phyloP scores from a whole-genome alignment of 2,329 filamentous ascomycete species.

The Trichophyton simii region DNA sequence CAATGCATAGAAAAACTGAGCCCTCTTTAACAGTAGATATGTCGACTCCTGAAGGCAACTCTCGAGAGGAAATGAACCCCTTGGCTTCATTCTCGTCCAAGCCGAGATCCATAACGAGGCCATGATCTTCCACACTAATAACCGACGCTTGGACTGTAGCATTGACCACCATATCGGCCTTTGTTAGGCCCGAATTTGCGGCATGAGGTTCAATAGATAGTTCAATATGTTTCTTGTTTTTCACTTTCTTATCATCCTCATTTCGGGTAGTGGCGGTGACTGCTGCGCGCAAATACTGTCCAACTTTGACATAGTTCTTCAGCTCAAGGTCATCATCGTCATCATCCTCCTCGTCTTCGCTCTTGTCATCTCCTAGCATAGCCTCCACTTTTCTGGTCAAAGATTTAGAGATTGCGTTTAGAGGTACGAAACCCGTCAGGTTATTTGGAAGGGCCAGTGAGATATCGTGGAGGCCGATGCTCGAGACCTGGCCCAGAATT shows the following conservation, averaged over 20 bases:
- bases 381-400: slow-evolving; percentile 64
- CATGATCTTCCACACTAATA: slow-evolving; percentile 87
- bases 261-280: slow-evolving; percentile 64
- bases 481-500: slow-evolving; percentile 72
- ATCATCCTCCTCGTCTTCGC: slow-evolving; percentile 42
- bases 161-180: slow-evolving; percentile 61
- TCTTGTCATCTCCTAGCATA: slow-evolving; percentile 46
- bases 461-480: slow-evolving; percentile 68
- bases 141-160: slow-evolving; percentile 77
- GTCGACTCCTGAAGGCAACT: slow-evolving; percentile 55
- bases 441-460: slow-evolving; percentile 83
- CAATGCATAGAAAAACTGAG: slow-evolving; percentile 69
- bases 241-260: slow-evolving; percentile 38
- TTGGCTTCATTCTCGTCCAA: slow-evolving; percentile 50
- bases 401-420: slow-evolving; percentile 78
- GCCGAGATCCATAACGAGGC: slow-evolving; percentile 83
- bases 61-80: slow-evolving; percentile 76
- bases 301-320: slow-evolving; percentile 60
- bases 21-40: slow-evolving; percentile 65
- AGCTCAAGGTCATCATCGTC: slow-evolving; percentile 51
- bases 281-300: slow-evolving; percentile 77
- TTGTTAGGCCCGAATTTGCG: slow-evolving; percentile 61
- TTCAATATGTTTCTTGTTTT: slow-evolving; percentile 70
- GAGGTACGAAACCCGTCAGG: slow-evolving; percentile 73
- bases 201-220: slow-evolving; percentile 69